These are phyloP conservation scores for Verticillium nonalfalfae DNA, from an alignment of 2,329 filamentous ascomycete genomes.

Conservation along the genomic window DNA sequence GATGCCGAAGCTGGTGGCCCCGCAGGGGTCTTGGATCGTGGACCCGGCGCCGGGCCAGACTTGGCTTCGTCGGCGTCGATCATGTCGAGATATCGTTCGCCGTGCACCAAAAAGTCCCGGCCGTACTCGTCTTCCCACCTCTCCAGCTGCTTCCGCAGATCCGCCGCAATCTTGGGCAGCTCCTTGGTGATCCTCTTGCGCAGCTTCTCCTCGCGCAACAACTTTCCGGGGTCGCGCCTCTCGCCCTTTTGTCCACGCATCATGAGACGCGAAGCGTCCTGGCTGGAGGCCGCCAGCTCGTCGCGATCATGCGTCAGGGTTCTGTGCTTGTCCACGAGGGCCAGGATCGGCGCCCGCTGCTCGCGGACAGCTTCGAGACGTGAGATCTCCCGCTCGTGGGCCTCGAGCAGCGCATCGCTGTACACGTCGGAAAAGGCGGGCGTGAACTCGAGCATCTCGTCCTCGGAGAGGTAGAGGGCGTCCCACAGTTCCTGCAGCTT, in stretches of 20 bases:
- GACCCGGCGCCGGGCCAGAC: slow-evolving; percentile 41
- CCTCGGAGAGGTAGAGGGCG: slow-evolving; percentile 85
- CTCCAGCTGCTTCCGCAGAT: slow-evolving; percentile 77
- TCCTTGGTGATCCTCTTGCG: slow-evolving; percentile 92
- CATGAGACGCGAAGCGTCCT: slow-evolving; percentile 92
- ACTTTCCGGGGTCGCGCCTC: slow-evolving; percentile 86
- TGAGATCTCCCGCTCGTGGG: slow-evolving; percentile 85
- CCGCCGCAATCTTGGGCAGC: slow-evolving; percentile 80
- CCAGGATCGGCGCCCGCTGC: slow-evolving; percentile 78
- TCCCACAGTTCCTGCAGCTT: slow-evolving; percentile 96
- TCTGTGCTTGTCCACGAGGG: slow-evolving; percentile 77
- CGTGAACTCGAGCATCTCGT: slow-evolving; percentile 97
- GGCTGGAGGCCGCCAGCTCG: slow-evolving; percentile 81
- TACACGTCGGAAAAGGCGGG: slow-evolving; percentile 97
- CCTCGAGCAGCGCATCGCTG: slow-evolving; percentile 89
- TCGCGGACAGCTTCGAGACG: slow-evolving; percentile 77
- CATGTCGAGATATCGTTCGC: slow-evolving; percentile 82
- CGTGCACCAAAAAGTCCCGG: slow-evolving; percentile 86
- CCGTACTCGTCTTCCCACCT: slow-evolving; percentile 92
- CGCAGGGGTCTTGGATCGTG: slow-evolving; percentile 71
- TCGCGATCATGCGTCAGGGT: slow-evolving; percentile 79
- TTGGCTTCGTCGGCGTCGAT: slow-evolving; percentile 60
- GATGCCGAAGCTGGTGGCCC: slow-evolving; percentile 44
- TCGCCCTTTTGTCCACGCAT: slow-evolving; percentile 88
- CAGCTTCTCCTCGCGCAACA: slow-evolving; percentile 96